Evolutionary conservation across 768 basidiomycete genomes (phyloP).

Genomic region (Collybia nuda): DNA sequence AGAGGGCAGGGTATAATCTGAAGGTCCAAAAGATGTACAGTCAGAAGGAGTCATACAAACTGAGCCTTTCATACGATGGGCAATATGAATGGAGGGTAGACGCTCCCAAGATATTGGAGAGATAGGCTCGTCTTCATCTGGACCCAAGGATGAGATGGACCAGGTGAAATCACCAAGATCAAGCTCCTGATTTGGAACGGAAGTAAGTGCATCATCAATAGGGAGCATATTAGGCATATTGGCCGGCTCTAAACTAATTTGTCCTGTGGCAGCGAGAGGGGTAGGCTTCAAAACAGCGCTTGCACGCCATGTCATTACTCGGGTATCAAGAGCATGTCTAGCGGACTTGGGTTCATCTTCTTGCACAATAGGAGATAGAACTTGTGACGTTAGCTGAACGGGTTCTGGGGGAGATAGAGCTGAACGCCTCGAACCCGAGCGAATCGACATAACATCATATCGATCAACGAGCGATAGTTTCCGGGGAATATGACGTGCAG

Average conservation of each 20-base stretch:
- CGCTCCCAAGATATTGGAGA: conserved; percentile 37
- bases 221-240: conserved; percentile 46
- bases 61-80: conserved; percentile 53
- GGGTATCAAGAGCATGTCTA: conserved; percentile 50
- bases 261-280: conserved; percentile 48
- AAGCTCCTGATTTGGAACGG: conserved; percentile 38
- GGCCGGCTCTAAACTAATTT: conserved; percentile 49
- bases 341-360: conserved; percentile 55
- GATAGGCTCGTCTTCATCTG: conserved; percentile 41
- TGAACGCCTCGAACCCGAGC: conserved; percentile 29
- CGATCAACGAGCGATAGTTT: conserved; percentile 72
- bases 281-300: conserved; percentile 49
- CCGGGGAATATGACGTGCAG: conserved; percentile 54
- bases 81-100: conserved; percentile 56
- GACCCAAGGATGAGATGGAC: conserved; percentile 72
- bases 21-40: conserved; percentile 57
- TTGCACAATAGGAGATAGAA: conserved; percentile 62
- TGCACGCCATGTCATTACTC: conserved; percentile 69
- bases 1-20: conserved; percentile 43
- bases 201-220: conserved; percentile 28
- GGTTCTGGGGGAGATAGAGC: conserved; percentile 26
- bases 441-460: conserved; percentile 45
- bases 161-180: conserved; percentile 68
- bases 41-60: conserved; percentile 53
- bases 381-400: conserved; percentile 23